phyloP scores from a whole-genome alignment of 192 early-diverging fungal species.

The Powellomyces hirtus region DNA sequence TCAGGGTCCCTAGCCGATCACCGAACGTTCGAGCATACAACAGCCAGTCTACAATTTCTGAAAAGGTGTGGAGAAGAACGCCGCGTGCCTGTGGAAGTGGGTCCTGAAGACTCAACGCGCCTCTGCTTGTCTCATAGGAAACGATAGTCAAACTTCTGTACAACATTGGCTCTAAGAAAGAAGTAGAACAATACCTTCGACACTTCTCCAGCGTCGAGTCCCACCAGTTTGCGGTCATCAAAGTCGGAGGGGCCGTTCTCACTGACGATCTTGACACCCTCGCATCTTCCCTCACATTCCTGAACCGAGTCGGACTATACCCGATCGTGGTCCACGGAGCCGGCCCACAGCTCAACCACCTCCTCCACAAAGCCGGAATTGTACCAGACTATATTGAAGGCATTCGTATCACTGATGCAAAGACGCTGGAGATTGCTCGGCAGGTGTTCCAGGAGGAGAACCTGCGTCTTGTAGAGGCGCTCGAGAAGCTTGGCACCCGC shows the following conservation, averaged over 20 bases:
- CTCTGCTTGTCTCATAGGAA: constrained; percentile 29
- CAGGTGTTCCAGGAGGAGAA: constrained; percentile 94
- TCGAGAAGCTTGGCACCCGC: constrained; percentile 91
- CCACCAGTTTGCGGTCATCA: constrained; percentile 99
- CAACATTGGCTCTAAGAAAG: constrained; percentile 98
- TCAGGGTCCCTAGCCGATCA: neutral
- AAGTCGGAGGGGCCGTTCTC: constrained; percentile 95
- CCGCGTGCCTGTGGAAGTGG: neutral
- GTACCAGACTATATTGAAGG: constrained; percentile 96
- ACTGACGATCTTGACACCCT: constrained; percentile 93
- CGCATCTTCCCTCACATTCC: constrained; percentile 92
- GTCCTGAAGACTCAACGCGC: neutral
- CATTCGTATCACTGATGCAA: constrained; percentile 93
- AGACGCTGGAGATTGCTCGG: constrained; percentile 91
- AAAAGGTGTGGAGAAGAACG: neutral
- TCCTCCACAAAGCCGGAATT: constrained; percentile 89
- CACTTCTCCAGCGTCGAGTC: constrained; percentile 97
- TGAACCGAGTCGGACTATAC: constrained; percentile 95
- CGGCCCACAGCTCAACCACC: constrained; percentile 91
- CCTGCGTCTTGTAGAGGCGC: constrained; percentile 93
- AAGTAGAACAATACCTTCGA: constrained; percentile 96
- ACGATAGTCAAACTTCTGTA: constrained; percentile 74
- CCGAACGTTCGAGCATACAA: neutral
- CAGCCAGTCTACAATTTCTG: neutral
- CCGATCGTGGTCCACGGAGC: constrained; percentile 99